These are phyloP conservation scores for Hemisphaericaspora xylofermentans DNA, from an alignment of 1,139 yeast genomes.

Conservation along the genomic window DNA sequence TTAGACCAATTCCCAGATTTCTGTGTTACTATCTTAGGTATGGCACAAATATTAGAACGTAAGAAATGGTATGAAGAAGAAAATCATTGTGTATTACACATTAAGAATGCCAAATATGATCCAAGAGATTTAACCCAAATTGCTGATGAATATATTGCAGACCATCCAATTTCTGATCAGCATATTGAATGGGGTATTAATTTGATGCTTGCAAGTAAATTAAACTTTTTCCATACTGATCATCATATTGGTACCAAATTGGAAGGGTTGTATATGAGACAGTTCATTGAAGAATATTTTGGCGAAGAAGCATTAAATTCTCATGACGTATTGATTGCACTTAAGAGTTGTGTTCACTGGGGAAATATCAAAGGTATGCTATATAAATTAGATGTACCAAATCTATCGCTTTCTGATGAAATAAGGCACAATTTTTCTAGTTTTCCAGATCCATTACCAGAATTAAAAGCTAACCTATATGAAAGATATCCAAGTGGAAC, in stretches of 20 bases:
- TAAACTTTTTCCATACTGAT: constrained; percentile 57
- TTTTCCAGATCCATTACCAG: constrained; percentile 46
- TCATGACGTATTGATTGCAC: constrained; percentile 46
- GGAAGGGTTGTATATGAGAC: constrained; percentile 46
- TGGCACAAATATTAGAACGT: constrained; percentile 49
- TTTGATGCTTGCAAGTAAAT: constrained; percentile 46
- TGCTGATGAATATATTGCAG: constrained; percentile 12
- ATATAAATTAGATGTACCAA: constrained; percentile 43
- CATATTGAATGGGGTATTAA: constrained; percentile 46
- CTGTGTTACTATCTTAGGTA: constrained; percentile 50
- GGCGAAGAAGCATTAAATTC: constrained; percentile 43
- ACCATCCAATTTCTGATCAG: constrained; percentile 20
- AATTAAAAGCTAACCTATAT: constrained; percentile 40
- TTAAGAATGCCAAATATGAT: constrained; percentile 33
- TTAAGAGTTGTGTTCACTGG: constrained; percentile 59
- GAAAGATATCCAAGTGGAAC: constrained; percentile 57
- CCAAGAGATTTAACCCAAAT: constrained; percentile 23
- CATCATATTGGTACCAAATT: constrained; percentile 53
- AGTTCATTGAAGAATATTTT: constrained; percentile 38
- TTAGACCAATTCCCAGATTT: constrained; percentile 39
- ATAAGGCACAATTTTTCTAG: constrained; percentile 29
- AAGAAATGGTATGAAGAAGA: constrained; percentile 53
- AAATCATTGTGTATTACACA: constrained; percentile 42
- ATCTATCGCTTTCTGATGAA: constrained; percentile 32
- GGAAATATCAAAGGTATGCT: constrained; percentile 52